A percentile compares a stretch with the other conserved stretches of the same genome.
These are phyloP conservation scores for Candolleomyces aberdarensis DNA, from an alignment of 768 basidiomycete genomes.

Conservation along the genomic window DNA sequence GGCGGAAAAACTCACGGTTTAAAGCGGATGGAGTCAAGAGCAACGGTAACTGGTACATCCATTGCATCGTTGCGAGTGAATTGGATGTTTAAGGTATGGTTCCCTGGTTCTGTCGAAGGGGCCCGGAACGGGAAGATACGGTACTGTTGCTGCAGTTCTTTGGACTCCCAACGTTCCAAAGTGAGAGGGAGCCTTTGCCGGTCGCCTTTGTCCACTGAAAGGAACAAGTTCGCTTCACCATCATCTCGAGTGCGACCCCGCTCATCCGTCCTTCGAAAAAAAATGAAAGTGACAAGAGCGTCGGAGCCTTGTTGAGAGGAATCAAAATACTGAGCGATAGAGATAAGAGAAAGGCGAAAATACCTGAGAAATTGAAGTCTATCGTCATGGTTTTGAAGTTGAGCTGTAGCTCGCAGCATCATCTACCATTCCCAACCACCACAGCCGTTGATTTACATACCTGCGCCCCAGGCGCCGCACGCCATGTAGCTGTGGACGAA, in stretches of 20 bases:
- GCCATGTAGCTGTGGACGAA: neutral
- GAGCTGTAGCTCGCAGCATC: neutral
- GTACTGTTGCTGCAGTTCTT: neutral
- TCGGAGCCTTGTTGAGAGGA: neutral
- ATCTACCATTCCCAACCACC: neutral
- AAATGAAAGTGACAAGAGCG: neutral
- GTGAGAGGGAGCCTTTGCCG: neutral
- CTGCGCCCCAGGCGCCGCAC: neutral
- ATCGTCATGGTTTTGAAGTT: neutral
- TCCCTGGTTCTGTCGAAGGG: neutral
- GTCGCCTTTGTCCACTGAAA: neutral
- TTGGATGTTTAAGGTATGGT: slow-evolving; percentile 11
- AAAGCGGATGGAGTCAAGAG: slow-evolving; percentile 11
- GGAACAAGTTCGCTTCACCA: neutral
- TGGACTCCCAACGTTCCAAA: neutral
- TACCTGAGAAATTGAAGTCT: neutral
- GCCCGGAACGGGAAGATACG: neutral
- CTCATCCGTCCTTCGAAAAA: neutral
- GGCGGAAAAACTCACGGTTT: neutral
- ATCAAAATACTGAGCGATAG: neutral
- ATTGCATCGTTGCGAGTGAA: neutral
- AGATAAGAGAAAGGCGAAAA: neutral
- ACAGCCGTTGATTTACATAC: neutral
- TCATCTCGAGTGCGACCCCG: neutral
- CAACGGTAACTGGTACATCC: slow-evolving; percentile 5